Conservation (phyloP, 352 stramenopile species). For the Phytophthora pluvialis region DNA sequence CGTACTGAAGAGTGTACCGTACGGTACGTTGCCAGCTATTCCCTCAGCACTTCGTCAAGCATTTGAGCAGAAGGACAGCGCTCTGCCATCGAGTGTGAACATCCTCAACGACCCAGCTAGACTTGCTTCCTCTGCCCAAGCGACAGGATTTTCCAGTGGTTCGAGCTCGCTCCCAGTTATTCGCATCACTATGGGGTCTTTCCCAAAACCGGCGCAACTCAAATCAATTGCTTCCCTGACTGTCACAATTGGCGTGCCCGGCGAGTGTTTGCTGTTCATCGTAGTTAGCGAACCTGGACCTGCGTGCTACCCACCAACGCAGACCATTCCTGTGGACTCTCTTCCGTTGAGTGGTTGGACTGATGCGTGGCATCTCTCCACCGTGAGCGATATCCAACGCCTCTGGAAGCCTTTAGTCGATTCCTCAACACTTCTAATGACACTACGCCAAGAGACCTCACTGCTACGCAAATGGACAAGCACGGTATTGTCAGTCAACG, state of each 20-base stretch:
- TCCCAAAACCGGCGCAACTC: conserved; percentile 23
- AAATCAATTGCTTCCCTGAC: conserved; percentile 10
- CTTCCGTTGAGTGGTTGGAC: conserved; percentile 58
- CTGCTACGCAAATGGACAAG: conserved; percentile 47
- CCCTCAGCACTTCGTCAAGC: conserved; percentile 36
- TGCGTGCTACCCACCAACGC: conserved; percentile 39
- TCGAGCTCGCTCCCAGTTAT: conserved; percentile 41
- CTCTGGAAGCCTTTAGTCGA: conserved; percentile 34
- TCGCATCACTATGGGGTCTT: conserved; percentile 22
- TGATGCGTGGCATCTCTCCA: conserved; percentile 50
- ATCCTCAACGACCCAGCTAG: conserved; percentile 30
- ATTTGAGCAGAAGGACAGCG: conserved; percentile 35
- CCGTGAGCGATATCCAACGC: conserved; percentile 32
- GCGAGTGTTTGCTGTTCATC: conserved; percentile 33
- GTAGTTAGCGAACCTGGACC: conserved; percentile 36
- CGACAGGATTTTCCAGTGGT: conserved; percentile 33
- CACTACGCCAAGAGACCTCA: conserved; percentile 36
- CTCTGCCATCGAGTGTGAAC: conserved; percentile 27
- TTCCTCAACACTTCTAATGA: conserved; percentile 25
- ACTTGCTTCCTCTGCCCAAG: conserved; percentile 31
- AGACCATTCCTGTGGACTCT: conserved; percentile 25
- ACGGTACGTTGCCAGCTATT: conserved; percentile 22
- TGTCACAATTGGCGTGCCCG: conserved; percentile 38
- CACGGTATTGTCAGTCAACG: conserved; percentile 40
- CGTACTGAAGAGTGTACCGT: conserved; percentile 34